Evolutionary conservation across 2,329 filamentous ascomycete species (phyloP), one percentile per base, ranked within the genome.

Genomic region (Fusarium austroafricanum): DNA sequence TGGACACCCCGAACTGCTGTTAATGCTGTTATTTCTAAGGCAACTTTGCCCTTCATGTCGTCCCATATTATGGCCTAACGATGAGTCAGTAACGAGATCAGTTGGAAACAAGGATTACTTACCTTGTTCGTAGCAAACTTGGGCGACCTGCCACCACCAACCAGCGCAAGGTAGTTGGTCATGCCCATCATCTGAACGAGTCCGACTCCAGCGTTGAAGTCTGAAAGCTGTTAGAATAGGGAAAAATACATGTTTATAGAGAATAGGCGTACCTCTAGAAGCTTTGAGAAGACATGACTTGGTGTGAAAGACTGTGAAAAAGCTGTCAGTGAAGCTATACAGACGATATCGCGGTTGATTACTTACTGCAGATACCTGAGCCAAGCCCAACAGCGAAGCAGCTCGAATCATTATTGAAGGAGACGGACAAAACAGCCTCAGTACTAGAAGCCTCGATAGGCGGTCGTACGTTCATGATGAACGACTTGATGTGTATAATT

Each of bases 61-160:
- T 99, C 94, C 94, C 94, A 98, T 72, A 98, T 92, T 68, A 96
- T 89, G 47, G 94, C 86, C 88, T 90, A 58, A 23, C 70, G 57
- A 6, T n/a, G 1, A 29, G 35, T 55, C 17, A 73, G 62, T 28
- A 7, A 23, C n/a, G 33, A 4, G 31, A 10, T 14, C 9, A 44
- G 9, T 26, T n/a, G 12, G 10, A 14, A 35, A 8, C 15, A 6
- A 11, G 14, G 23, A 26, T 29, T 12, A 53, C 72, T 10, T 73
- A 90, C 92, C 84, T 96, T 97, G 80, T 94, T 96, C 76, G 91
- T 91, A 15, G 93, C 90, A 73, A 93, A 96, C 75, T 95, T 95
- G 53, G 94, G 93, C 61, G 90, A 89, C 72, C 87, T 91, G 47
- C 96, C 94, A 71, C 95, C 95, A 67, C 94, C 94, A 55, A 97